Conservation (phyloP, 306 rosid species). For the Crotalaria pallida region DNA sequence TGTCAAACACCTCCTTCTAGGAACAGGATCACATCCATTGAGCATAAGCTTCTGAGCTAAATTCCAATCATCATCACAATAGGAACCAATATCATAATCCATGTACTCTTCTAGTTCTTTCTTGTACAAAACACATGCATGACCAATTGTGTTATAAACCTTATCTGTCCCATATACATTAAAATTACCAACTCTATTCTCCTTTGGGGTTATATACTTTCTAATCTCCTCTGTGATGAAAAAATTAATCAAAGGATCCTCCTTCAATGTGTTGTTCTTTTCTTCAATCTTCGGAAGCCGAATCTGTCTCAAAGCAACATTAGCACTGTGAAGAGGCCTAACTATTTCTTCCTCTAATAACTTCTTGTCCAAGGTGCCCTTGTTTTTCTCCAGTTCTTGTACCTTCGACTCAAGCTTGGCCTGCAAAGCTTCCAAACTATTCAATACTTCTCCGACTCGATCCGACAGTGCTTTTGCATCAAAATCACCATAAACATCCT, state of each 20-base stretch:
- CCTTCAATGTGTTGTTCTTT: constrained; percentile 45
- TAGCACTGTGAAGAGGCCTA: constrained; percentile 69
- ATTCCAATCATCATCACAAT: constrained; percentile 92
- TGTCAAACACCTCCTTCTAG: constrained; percentile 75
- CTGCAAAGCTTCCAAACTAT: constrained; percentile 55
- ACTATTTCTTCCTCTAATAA: constrained; percentile 69
- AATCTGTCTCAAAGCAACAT: constrained; percentile 65
- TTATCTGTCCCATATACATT: constrained; percentile 56
- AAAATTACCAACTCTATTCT: constrained; percentile 53
- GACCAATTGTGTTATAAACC: constrained; percentile 80
- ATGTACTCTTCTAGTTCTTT: constrained; percentile 72
- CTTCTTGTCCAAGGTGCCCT: constrained; percentile 33
- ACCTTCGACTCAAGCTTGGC: constrained; percentile 57
- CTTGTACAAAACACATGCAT: constrained; percentile 70
- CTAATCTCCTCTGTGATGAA: constrained; percentile 78
- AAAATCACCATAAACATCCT: constrained; percentile 41
- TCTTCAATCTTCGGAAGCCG: constrained; percentile 52
- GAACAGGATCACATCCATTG: constrained; percentile 89
- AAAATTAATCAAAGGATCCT: constrained; percentile 70
- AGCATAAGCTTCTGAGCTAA: constrained; percentile 85
- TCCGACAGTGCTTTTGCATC: constrained; percentile 56
- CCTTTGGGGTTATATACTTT: constrained; percentile 86
- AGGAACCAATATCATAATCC: constrained; percentile 90
- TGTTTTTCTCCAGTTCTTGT: constrained; percentile 58
- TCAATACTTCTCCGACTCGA: constrained; percentile 60